Evolutionary conservation across 306 rosid genomes (phyloP).

Genomic region (Inga laurina): DNA sequence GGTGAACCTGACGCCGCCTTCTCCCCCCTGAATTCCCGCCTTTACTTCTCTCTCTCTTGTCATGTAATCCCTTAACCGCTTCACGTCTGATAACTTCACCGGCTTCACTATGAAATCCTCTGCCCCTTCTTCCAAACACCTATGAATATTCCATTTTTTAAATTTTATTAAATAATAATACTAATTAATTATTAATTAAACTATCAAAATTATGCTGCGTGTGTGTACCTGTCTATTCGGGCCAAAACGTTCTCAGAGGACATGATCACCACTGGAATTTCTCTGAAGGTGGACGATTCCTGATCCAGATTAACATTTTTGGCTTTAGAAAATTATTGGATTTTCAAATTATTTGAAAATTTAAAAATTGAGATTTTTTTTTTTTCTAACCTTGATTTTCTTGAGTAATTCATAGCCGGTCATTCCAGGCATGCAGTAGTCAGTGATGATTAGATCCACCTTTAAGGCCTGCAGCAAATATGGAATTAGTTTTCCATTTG

Average conservation of each 20-base stretch:
- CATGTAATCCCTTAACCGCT: slow-evolving; percentile 62
- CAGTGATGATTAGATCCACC: slow-evolving; percentile 97
- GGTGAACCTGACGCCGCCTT: slow-evolving; percentile 41
- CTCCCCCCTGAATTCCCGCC: slow-evolving; percentile 22
- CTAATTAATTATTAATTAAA: neutral
- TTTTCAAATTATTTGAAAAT: neutral
- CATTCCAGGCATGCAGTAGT: slow-evolving; percentile 99
- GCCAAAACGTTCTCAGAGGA: slow-evolving; percentile 93
- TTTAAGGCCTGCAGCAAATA: slow-evolving; percentile 49
- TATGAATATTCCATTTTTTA: neutral
- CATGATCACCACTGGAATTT: slow-evolving; percentile 95
- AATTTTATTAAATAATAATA: neutral
- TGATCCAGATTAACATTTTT: slow-evolving; percentile 28
- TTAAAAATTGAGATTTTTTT: neutral
- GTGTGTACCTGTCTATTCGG: slow-evolving; percentile 75
- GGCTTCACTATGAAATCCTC: slow-evolving; percentile 97
- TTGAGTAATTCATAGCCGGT: slow-evolving; percentile 92
- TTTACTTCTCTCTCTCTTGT: slow-evolving; percentile 60
- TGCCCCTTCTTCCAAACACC: slow-evolving; percentile 98
- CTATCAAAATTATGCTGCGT: neutral
- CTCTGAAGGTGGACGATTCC: slow-evolving; percentile 76
- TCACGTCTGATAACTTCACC: slow-evolving; percentile 87
- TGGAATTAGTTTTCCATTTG: slow-evolving; percentile 17
- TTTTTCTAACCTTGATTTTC: slow-evolving; percentile 69
- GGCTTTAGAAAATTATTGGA: neutral